Percentiles rank a stretch among this genome's conserved stretches.
These are phyloP conservation scores for Psilocybe tampanensis DNA, from an alignment of 768 basidiomycete species.

Conservation along the genomic window DNA sequence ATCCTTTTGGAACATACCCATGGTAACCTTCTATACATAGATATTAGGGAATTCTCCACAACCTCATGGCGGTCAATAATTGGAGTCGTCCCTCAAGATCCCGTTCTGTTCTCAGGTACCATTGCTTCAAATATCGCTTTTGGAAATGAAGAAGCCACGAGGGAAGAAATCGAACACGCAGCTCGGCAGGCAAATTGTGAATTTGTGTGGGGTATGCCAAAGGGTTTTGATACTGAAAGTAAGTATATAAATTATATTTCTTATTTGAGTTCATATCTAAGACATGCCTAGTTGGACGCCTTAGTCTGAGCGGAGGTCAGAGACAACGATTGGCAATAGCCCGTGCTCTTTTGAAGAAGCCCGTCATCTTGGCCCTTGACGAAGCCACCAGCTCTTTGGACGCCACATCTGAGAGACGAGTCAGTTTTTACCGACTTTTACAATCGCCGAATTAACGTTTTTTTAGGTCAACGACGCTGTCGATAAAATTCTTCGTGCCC, in stretches of 20 bases:
- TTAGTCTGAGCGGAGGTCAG: conserved; percentile 78
- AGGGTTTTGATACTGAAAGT: conserved; percentile 95
- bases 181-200: conserved; percentile 94
- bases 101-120: conserved; percentile 88
- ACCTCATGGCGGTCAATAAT: conserved; percentile 88
- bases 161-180: conserved; percentile 84
- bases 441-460: not conserved
- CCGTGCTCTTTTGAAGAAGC: conserved; percentile 86
- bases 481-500: conserved; percentile 78
- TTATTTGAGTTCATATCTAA: not conserved
- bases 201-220: conserved; percentile 92
- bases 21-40: conserved; percentile 34
- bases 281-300: conserved; percentile 54
- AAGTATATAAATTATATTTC: conserved; percentile 25
- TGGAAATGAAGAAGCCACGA: conserved; percentile 73
- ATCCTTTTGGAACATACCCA: no score
- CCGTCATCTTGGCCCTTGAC: conserved; percentile 84
- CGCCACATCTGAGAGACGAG: conserved; percentile 84
- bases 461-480: conserved; percentile 84
- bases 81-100: conserved; percentile 96
- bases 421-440: conserved; percentile 30
- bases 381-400: conserved; percentile 91
- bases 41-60: conserved; percentile 85
- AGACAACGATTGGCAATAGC: conserved; percentile 83
- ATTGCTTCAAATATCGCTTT: conserved; percentile 96